Percentiles rank a stretch among this genome's conserved stretches.
These are phyloP conservation scores for Tylopilus balloui DNA, from an alignment of 768 basidiomycete genomes.

Conservation along the genomic window DNA sequence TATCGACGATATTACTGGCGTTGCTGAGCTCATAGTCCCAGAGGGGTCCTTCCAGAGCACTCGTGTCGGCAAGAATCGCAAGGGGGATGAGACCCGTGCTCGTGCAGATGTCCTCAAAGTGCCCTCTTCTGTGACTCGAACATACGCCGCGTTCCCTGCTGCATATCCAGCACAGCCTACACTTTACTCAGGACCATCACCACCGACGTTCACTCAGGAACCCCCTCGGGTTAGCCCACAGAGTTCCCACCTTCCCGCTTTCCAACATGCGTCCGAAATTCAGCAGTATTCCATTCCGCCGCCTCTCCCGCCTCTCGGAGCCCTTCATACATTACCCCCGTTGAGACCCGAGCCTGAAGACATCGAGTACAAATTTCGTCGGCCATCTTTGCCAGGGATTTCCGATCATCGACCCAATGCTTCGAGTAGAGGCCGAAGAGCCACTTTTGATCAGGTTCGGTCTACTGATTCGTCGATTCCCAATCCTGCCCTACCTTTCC, in stretches of 20 bases:
- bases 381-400: slow-evolving; percentile 25
- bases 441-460: slow-evolving; percentile 13
- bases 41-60: slow-evolving; percentile 66
- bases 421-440: slow-evolving; percentile 12
- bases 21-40: slow-evolving; percentile 61
- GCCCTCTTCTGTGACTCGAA: slow-evolving; percentile 33
- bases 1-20: slow-evolving; percentile 59
- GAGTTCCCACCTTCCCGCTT: slow-evolving; percentile 19
- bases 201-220: slow-evolving; percentile 23
- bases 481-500: slow-evolving; percentile 1
- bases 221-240: slow-evolving; percentile 21
- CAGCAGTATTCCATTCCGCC: slow-evolving; percentile 28
- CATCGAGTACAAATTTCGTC: slow-evolving; percentile 31
- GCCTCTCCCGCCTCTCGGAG: slow-evolving; percentile 21
- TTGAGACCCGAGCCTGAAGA: slow-evolving; percentile 25
- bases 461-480: slow-evolving; percentile 4
- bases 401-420: slow-evolving; percentile 8
- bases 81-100: slow-evolving; percentile 37
- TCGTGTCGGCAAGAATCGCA: slow-evolving; percentile 48
- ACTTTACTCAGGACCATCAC: slow-evolving; percentile 23
- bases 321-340: slow-evolving; percentile 26
- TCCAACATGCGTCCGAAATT: slow-evolving; percentile 21
- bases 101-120: slow-evolving; percentile 32
- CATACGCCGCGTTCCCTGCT: slow-evolving; percentile 41
- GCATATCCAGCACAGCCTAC: slow-evolving; percentile 28